Conservation (phyloP, 768 basidiomycete genomes). For the Lactifluus pinguis region DNA sequence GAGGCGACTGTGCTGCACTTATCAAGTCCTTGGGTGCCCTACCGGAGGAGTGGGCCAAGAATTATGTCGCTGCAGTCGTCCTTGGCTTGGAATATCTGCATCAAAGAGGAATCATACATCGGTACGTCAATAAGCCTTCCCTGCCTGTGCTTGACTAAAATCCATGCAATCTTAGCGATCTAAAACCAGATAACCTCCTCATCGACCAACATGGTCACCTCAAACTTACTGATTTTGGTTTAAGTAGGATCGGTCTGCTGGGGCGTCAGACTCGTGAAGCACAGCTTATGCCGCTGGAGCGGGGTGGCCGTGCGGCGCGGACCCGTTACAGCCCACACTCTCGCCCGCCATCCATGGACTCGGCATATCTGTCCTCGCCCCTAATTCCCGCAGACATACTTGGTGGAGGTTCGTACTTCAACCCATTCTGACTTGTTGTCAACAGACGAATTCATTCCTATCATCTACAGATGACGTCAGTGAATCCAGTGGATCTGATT, state of each 20-base stretch:
- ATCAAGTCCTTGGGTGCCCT: slow-evolving; percentile 92
- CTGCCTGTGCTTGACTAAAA: neutral
- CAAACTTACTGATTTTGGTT: slow-evolving; percentile 96
- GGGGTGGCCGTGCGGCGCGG: slow-evolving; percentile 29
- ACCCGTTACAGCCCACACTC: slow-evolving; percentile 60
- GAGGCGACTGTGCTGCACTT: slow-evolving; percentile 94
- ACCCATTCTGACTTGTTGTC: slow-evolving; percentile 47
- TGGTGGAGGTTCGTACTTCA: slow-evolving; percentile 73
- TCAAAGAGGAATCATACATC: slow-evolving; percentile 89
- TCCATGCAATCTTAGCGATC: slow-evolving; percentile 49
- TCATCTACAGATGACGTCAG: slow-evolving; percentile 69
- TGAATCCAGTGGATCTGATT: slow-evolving; percentile 82
- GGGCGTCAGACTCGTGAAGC: slow-evolving; percentile 87
- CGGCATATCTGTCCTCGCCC: slow-evolving; percentile 72
- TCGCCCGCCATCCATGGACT: slow-evolving; percentile 74
- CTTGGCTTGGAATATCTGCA: slow-evolving; percentile 96
- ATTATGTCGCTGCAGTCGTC: slow-evolving; percentile 94
- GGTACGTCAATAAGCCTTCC: slow-evolving; percentile 42
- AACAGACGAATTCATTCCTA: slow-evolving; percentile 58
- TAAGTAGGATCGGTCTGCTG: slow-evolving; percentile 94
- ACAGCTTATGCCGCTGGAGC: slow-evolving; percentile 24
- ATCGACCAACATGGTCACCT: slow-evolving; percentile 96
- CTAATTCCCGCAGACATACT: slow-evolving; percentile 47
- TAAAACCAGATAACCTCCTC: slow-evolving; percentile 96
- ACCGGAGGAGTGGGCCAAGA: slow-evolving; percentile 94